These are phyloP conservation scores for Aspergillus sp. DNA, from an alignment of 2,329 filamentous ascomycete genomes.

Conservation along the genomic window DNA sequence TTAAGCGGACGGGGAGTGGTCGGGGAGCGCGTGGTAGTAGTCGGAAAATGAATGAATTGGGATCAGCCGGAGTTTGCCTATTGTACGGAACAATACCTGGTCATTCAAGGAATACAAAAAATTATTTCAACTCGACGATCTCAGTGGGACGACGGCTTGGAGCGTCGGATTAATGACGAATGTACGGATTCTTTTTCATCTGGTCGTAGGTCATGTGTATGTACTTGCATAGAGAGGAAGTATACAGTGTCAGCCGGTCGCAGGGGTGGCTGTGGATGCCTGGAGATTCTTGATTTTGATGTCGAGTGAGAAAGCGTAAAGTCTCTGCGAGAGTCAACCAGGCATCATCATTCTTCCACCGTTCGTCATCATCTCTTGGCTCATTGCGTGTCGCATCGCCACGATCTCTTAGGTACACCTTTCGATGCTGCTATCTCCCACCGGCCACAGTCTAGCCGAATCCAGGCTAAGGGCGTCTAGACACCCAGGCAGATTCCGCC, in stretches of 20 bases:
- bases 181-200: background rate
- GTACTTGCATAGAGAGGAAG: background rate
- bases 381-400: background rate
- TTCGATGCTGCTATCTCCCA: too few species aligned
- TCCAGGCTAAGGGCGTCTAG: too few species aligned
- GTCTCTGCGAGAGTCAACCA: slow-evolving; percentile 3
- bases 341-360: slow-evolving; percentile 12
- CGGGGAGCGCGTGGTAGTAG: slow-evolving; percentile 24
- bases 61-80: slow-evolving; percentile 36
- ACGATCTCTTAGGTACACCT: background rate
- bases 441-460: too few species aligned
- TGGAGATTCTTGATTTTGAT: background rate
- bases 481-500: background rate
- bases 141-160: background rate
- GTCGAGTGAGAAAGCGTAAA: too few species aligned
- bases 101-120: slow-evolving; percentile 28
- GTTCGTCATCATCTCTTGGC: background rate
- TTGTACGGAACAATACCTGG: slow-evolving; percentile 31
- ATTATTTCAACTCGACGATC: slow-evolving; percentile 2
- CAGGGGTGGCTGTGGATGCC: background rate
- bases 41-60: slow-evolving; percentile 28
- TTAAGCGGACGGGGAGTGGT: slow-evolving; percentile 38
- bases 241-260: background rate
- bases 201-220: too few species aligned
- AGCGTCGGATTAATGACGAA: background rate